phyloP scores from a whole-genome alignment of 1,284 basidiomycete genomes.

The Peniophora sp. region DNA sequence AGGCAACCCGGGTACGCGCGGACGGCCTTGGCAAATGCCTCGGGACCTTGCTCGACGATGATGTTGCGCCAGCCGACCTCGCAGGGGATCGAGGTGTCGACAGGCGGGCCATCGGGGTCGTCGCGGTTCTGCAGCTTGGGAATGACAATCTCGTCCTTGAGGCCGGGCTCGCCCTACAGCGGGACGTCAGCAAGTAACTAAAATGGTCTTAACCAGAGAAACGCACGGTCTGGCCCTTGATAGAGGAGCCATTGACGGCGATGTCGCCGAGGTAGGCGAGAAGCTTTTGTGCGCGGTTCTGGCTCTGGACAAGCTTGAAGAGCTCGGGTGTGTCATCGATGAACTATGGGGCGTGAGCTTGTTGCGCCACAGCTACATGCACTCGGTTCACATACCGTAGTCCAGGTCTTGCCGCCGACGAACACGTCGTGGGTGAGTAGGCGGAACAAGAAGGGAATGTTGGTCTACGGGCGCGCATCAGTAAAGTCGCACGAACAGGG shows the following conservation, averaged over 20 bases:
- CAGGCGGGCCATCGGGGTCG: slow-evolving; percentile 60
- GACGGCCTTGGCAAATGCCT: slow-evolving; percentile 97
- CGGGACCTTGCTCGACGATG: slow-evolving; percentile 96
- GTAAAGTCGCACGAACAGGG: slow-evolving; percentile 2
- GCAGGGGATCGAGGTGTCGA: slow-evolving; percentile 83
- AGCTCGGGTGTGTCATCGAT: slow-evolving; percentile 99
- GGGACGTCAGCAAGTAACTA: slow-evolving; percentile 1
- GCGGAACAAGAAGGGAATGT: slow-evolving; percentile 99
- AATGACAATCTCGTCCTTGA: slow-evolving; percentile 84
- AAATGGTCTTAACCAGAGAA: not conserved
- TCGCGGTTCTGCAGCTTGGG: slow-evolving; percentile 78
- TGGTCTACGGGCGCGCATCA: slow-evolving; percentile 52
- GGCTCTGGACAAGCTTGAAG: slow-evolving; percentile 96
- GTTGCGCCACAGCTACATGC: slow-evolving; percentile 2
- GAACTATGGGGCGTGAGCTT: slow-evolving; percentile 49
- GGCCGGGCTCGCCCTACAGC: slow-evolving; percentile 78
- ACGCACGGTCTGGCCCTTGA: slow-evolving; percentile 76
- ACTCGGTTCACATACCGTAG: slow-evolving; percentile 55
- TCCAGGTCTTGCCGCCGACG: slow-evolving; percentile 96
- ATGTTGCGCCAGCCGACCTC: slow-evolving; percentile 96
- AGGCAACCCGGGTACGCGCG: slow-evolving; percentile 92
- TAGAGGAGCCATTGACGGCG: slow-evolving; percentile 96
- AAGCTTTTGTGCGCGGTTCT: slow-evolving; percentile 98
- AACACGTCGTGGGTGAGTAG: slow-evolving; percentile 97
- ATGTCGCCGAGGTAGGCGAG: slow-evolving; percentile 96